Evolutionary conservation across 2,329 filamentous ascomycete species (phyloP).

Genomic region (Colletotrichum tabaci): DNA sequence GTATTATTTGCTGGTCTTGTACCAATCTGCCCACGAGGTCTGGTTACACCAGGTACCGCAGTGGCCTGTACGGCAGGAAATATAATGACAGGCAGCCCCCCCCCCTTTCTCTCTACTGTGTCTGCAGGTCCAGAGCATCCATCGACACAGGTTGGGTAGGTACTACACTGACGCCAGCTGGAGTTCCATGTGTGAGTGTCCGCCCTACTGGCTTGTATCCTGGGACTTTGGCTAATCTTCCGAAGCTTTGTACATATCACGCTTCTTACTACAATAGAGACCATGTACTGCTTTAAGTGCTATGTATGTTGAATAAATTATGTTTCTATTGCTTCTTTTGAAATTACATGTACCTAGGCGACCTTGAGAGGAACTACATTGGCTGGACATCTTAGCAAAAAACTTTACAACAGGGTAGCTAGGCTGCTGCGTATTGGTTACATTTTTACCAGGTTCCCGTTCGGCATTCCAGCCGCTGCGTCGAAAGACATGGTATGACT

Average conservation of each 20-base stretch:
- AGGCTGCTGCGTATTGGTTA: neutral
- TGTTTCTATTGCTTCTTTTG: neutral
- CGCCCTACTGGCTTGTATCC: neutral
- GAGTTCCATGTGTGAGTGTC: neutral
- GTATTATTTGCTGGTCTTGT: too few relatives aligned
- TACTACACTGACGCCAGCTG: neutral
- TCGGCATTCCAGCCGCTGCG: neutral
- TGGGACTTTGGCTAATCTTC: neutral
- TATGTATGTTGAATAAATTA: too few relatives aligned
- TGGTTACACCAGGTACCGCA: neutral
- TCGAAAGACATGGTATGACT: neutral
- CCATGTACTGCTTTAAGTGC: too few relatives aligned
- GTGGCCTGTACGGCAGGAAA: neutral
- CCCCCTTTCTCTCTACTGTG: neutral
- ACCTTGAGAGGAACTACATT: too few relatives aligned
- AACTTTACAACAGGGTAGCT: too few relatives aligned
- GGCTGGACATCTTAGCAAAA: too few relatives aligned
- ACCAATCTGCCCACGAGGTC: slow-evolving; percentile 1
- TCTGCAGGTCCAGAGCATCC: slow-evolving; percentile 5
- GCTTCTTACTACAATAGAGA: too few relatives aligned
- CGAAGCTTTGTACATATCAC: too few relatives aligned
- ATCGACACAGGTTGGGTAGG: neutral
- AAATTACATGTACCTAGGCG: too few relatives aligned
- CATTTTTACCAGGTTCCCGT: neutral
- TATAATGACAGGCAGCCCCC: neutral